Conservation (phyloP, 352 stramenopile species). For the Globisporangium splendens region DNA sequence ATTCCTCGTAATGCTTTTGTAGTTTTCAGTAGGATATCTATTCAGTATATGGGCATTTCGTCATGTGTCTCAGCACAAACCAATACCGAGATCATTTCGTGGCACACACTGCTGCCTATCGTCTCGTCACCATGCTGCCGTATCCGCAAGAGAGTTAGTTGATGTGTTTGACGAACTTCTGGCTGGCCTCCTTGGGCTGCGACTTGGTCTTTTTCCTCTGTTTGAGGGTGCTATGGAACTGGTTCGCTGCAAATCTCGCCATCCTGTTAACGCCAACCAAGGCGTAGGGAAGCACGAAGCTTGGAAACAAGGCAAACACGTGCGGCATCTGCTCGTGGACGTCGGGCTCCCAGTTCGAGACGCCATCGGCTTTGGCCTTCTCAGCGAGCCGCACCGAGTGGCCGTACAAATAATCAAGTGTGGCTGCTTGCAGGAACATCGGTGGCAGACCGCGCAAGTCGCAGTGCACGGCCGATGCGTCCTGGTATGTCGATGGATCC, state of each 20-base stretch:
- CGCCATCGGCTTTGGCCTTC: conserved; percentile 19
- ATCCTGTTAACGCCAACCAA: conserved; percentile 17
- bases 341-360: conserved; percentile 27
- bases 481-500: conserved; percentile 8
- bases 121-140: too few relatives aligned
- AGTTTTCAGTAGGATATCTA: too few relatives aligned
- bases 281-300: conserved; percentile 24
- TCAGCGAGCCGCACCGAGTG: conserved; percentile 24
- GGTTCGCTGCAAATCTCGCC: conserved; percentile 20
- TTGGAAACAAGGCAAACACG: conserved; percentile 29
- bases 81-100: too few relatives aligned
- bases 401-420: conserved; percentile 24
- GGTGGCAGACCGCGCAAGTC: conserved; percentile 26
- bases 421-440: conserved; percentile 28
- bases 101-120: too few relatives aligned
- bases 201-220: not conserved
- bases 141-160: too few relatives aligned
- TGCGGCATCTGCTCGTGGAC: conserved; percentile 27
- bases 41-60: too few relatives aligned
- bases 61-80: too few relatives aligned
- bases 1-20: too few relatives aligned
- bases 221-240: conserved; percentile 1
- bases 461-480: conserved; percentile 32
- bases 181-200: too few relatives aligned
- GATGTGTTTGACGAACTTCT: not conserved